phyloP scores from a whole-genome alignment of 1,139 yeast genomes.

The Waltiozyma sp. region DNA sequence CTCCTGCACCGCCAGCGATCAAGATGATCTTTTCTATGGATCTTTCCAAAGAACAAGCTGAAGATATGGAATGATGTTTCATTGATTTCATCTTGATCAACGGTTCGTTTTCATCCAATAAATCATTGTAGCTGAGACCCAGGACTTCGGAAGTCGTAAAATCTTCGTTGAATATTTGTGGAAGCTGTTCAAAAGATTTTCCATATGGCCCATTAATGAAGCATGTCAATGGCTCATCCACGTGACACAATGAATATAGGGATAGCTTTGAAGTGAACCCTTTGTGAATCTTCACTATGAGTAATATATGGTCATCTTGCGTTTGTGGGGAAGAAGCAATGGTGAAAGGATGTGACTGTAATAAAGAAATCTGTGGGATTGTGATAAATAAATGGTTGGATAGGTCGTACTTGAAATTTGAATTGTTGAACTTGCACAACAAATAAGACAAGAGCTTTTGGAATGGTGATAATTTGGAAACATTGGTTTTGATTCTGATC shows the following conservation, averaged over 20 bases:
- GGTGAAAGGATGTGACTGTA: conserved; percentile 19
- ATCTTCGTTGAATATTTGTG: conserved; percentile 1
- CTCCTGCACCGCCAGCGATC: conserved; percentile 18
- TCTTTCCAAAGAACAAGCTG: neutral
- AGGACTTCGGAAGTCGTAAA: neutral
- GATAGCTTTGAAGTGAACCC: conserved; percentile 16
- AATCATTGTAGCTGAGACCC: neutral
- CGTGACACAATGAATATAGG: conserved; percentile 1
- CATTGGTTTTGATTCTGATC: conserved; percentile 1
- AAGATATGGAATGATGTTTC: neutral
- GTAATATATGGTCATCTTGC: conserved; percentile 5
- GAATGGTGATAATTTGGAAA: conserved; percentile 3
- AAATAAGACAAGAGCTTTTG: conserved; percentile 1
- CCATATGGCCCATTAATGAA: conserved; percentile 20
- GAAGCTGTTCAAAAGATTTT: conserved; percentile 10
- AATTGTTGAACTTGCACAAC: conserved; percentile 4
- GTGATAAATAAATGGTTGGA: conserved; percentile 16
- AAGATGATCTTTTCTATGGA: conserved; percentile 10
- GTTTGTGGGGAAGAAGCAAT: conserved; percentile 11
- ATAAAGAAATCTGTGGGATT: conserved; percentile 10
- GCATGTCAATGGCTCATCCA: conserved; percentile 8
- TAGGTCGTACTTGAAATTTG: conserved; percentile 10
- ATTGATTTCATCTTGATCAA: neutral
- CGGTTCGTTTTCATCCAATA: neutral
- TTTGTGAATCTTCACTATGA: conserved; percentile 12